These are phyloP conservation scores for Ilyonectria robusta DNA, from an alignment of 2,329 filamentous ascomycete species.

Conservation along the genomic window DNA sequence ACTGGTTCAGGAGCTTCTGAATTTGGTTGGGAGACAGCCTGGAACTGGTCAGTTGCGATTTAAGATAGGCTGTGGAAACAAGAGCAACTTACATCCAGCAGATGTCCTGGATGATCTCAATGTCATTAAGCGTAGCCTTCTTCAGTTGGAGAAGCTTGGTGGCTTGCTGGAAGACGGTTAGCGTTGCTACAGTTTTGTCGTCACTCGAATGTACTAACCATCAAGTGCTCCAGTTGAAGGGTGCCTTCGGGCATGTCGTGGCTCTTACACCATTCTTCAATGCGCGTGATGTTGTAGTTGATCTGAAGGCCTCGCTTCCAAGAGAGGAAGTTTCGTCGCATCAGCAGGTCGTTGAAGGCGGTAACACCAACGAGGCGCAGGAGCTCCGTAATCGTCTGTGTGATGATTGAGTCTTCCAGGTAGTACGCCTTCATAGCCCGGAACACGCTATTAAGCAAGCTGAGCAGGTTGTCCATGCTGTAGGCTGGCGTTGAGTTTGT, in stretches of 20 bases:
- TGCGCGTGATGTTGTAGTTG: slow-evolving; percentile 99
- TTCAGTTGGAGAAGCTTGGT: slow-evolving; percentile 98
- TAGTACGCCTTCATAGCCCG: slow-evolving; percentile 99
- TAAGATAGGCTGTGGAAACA: neutral
- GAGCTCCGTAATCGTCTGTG: slow-evolving; percentile 94
- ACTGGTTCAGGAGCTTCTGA: slow-evolving; percentile 98
- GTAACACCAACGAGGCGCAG: slow-evolving; percentile 95
- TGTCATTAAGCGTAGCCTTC: slow-evolving; percentile 98
- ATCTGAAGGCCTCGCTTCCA: slow-evolving; percentile 99
- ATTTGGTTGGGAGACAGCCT: slow-evolving; percentile 99
- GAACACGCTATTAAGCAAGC: slow-evolving; percentile 95
- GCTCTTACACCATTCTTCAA: slow-evolving; percentile 99
- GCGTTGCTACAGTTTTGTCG: slow-evolving; percentile 25
- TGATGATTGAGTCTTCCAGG: slow-evolving; percentile 95
- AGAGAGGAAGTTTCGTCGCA: slow-evolving; percentile 97
- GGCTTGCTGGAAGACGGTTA: slow-evolving; percentile 77
- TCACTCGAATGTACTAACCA: slow-evolving; percentile 70
- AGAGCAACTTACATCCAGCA: slow-evolving; percentile 91
- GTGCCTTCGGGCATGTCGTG: slow-evolving; percentile 99
- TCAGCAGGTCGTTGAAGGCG: slow-evolving; percentile 97
- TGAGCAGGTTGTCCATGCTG: slow-evolving; percentile 99
- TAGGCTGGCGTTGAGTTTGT: slow-evolving; percentile 93
- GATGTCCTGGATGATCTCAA: slow-evolving; percentile 99
- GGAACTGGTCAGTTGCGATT: slow-evolving; percentile 29
- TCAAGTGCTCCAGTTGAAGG: slow-evolving; percentile 95